phyloP scores from a whole-genome alignment of 345 rosid species.

The Rhodamnia rubescens region DNA sequence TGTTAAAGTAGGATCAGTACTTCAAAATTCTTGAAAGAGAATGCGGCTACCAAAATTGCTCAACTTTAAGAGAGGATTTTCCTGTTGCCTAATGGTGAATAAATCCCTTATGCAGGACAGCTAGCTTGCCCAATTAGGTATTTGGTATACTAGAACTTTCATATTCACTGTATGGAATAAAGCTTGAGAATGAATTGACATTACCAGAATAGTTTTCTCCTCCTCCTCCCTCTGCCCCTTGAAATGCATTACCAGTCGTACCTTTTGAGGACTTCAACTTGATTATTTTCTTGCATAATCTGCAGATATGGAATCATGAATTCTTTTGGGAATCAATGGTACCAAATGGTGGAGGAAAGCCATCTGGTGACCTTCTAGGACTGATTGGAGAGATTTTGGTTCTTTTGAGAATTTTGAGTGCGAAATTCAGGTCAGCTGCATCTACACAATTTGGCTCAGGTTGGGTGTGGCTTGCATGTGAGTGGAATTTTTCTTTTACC shows the following conservation, averaged over 20 bases:
- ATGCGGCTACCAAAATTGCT: neutral
- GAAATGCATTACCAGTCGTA: neutral
- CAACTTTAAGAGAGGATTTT: neutral
- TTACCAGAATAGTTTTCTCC: neutral
- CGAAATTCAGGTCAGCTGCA: slow-evolving; percentile 60
- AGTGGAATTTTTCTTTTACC: slow-evolving; percentile 10
- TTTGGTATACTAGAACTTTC: neutral
- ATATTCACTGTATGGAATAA: neutral
- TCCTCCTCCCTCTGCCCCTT: neutral
- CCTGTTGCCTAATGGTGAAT: neutral
- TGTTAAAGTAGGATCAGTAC: neutral
- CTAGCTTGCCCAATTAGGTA: neutral
- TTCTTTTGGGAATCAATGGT: slow-evolving; percentile 93
- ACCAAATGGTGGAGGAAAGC: slow-evolving; percentile 93
- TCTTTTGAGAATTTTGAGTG: slow-evolving; percentile 45
- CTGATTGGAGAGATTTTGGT: slow-evolving; percentile 79
- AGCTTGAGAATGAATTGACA: neutral
- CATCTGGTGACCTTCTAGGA: slow-evolving; percentile 61
- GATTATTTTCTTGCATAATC: neutral
- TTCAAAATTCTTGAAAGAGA: neutral
- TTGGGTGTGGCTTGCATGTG: slow-evolving; percentile 95
- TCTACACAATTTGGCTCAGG: slow-evolving; percentile 88
- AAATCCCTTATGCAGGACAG: neutral
- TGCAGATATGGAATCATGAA: slow-evolving; percentile 91
- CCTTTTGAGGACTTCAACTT: neutral